Base-by-base conservation (phyloP, 2,329 filamentous ascomycete species). In the Neurospora sp. region DNA sequence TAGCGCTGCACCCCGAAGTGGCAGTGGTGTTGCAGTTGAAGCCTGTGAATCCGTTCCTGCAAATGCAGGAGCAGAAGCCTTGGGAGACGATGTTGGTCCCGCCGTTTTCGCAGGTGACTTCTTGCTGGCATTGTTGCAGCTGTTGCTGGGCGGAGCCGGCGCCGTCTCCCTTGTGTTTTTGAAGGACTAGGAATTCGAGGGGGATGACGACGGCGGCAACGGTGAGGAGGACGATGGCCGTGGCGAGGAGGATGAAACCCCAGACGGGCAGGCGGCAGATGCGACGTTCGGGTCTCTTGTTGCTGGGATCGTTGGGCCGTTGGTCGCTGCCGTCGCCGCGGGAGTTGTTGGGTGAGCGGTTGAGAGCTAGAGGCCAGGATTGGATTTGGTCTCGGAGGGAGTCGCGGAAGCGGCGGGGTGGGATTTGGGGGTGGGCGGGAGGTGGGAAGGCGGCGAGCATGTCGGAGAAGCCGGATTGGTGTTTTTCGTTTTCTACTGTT, bases 231-330 rank as follows among this genome's bases (percentile, higher is more conserved):
- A 97, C 77, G 11, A 93, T 77, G 4, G 94, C 77, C 23, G 96
- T 79, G 17, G 87, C 69, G 11, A 88, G 77, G 0, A 93, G 77
- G 28, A 96, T 80, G 76, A 97, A 94, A 0, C 86, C 87, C 89
- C 93, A 96, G 17, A 91, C 78, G 2, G 93, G 91, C 75, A 98
- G 85, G 17, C 95, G 95, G 77, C 95, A 99, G 80, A 91, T 96
- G 69, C 87, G 87, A 46, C 91, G 87, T 13, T 84, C 79, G 36
- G 74, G 76, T 71, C 81, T 82, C 67, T 78, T 79, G 69, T 66
- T 38, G n/a, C 2, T 19, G 68, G 43, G 62, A 15, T 39, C 40
- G 4, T 67, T 66, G 7, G 38, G 42, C 17, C 70, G 66, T 23
- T 73, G 68, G n/a, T 71, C 71, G 46, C 68, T 71, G 66, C 69